phyloP scores from a whole-genome alignment of 371 early-diverging fungal genomes.

The Encephalitozoon intestinalis region DNA sequence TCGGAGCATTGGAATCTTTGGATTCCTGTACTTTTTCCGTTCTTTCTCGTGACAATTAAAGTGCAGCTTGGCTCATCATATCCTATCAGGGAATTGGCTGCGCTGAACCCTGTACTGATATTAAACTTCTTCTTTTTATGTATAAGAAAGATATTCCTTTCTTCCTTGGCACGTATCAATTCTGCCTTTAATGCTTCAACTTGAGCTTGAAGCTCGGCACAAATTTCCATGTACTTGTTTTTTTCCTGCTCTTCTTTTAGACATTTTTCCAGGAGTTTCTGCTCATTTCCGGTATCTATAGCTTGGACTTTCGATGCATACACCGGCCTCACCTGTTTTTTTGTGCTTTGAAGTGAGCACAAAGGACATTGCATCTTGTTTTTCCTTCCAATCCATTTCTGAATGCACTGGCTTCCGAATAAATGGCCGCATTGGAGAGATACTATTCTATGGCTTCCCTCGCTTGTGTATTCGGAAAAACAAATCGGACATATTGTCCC shows the following conservation, averaged over 20 bases:
- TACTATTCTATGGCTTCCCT: slow-evolving; percentile 35
- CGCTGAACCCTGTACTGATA: background rate
- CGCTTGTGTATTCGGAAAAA: slow-evolving; percentile 38
- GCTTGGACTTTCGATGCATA: slow-evolving; percentile 44
- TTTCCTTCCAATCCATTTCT: slow-evolving; percentile 35
- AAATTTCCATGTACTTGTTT: slow-evolving; percentile 13
- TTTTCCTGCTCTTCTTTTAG: slow-evolving; percentile 18
- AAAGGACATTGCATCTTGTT: slow-evolving; percentile 37
- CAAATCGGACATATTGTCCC: slow-evolving; percentile 49
- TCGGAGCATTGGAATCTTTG: slow-evolving; percentile 5
- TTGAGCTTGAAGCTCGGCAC: slow-evolving; percentile 8
- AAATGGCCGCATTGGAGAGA: slow-evolving; percentile 53
- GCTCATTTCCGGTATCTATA: slow-evolving; percentile 28
- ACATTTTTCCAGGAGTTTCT: slow-evolving; percentile 20
- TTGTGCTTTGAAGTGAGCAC: slow-evolving; percentile 18
- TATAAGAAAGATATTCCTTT: background rate
- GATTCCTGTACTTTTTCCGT: slow-evolving; percentile 3
- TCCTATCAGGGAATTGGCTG: background rate
- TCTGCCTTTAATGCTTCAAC: slow-evolving; percentile 32
- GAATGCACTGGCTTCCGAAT: slow-evolving; percentile 48
- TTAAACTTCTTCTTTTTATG: slow-evolving; percentile 1
- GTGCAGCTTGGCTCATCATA: background rate
- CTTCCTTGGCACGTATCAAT: background rate
- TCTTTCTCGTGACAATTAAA: background rate
- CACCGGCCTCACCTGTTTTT: slow-evolving; percentile 34